Percentiles rank a stretch among this genome's conserved stretches.
Conservation (phyloP, 2,329 filamentous ascomycete species). For the Aureobasidium subglaciale region DNA sequence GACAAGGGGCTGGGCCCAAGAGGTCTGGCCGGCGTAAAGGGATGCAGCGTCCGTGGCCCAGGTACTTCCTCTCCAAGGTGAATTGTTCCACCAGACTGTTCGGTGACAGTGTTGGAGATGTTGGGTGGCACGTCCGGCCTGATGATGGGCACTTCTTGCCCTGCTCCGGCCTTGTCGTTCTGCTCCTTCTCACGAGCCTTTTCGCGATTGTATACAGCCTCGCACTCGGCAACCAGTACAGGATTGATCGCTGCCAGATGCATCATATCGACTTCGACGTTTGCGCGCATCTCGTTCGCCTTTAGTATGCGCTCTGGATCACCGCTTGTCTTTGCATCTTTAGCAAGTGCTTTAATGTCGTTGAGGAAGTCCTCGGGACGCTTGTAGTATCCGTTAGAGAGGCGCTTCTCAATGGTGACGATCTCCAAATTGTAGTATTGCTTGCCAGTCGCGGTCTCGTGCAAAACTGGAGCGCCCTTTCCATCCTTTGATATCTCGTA, state of each 20-base stretch:
- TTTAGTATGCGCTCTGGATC: constrained; percentile 78
- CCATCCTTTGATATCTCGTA: constrained; percentile 75
- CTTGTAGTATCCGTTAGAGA: constrained; percentile 94
- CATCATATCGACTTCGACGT: constrained; percentile 88
- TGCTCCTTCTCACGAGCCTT: constrained; percentile 53
- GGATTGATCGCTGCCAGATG: constrained; percentile 62
- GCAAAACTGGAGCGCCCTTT: constrained; percentile 67
- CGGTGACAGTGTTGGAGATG: constrained; percentile 35
- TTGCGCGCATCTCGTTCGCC: constrained; percentile 83
- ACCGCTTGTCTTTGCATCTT: constrained; percentile 75
- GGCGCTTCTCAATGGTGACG: constrained; percentile 85
- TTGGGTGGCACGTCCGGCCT: constrained; percentile 34
- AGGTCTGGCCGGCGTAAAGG: constrained; percentile 44
- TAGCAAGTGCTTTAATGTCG: constrained; percentile 77
- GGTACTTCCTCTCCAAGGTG: constrained; percentile 59
- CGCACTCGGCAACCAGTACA: constrained; percentile 63
- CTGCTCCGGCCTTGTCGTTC: constrained; percentile 52
- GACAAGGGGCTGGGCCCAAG: constrained; percentile 54
- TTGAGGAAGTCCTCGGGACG: constrained; percentile 81
- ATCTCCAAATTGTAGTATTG: constrained; percentile 95
- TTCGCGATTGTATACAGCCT: constrained; percentile 70
- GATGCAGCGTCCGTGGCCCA: constrained; percentile 35
- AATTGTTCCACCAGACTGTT: constrained; percentile 39
- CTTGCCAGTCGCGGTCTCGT: constrained; percentile 68
- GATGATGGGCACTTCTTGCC: constrained; percentile 35